phyloP scores from a whole-genome alignment of 179 eudicot species.

The Gypsophila paniculata region DNA sequence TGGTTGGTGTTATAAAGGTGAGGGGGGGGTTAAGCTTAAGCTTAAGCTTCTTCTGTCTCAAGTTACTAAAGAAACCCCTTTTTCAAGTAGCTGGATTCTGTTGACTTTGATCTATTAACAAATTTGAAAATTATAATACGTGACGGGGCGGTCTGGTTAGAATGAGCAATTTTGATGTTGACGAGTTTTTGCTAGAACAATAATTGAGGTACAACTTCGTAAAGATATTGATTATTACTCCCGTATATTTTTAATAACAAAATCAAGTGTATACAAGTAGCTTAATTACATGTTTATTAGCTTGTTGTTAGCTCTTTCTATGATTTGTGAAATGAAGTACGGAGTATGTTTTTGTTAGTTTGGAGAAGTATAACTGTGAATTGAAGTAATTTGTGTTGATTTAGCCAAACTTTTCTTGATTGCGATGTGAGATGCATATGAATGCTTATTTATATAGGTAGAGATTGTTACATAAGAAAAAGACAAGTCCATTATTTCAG shows the following conservation, averaged over 20 bases:
- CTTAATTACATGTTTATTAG: not conserved
- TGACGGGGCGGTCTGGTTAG: not conserved
- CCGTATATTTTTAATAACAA: not conserved
- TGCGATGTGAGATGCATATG: not conserved
- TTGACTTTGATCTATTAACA: not conserved
- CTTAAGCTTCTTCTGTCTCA: not conserved
- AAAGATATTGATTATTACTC: not conserved
- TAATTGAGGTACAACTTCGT: not conserved
- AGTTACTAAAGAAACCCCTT: slow-evolving; percentile 1
- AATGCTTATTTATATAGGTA: slow-evolving; percentile 5
- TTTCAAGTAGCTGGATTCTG: slow-evolving; percentile 11
- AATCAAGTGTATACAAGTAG: not conserved
- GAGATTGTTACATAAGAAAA: not conserved
- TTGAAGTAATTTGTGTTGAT: not conserved
- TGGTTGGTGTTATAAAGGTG: slow-evolving; percentile 10
- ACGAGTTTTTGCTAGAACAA: not conserved
- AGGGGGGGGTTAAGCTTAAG: not conserved
- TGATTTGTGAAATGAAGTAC: no score
- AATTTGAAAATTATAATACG: not conserved
- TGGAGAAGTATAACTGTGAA: no score
- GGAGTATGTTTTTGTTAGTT: no score
- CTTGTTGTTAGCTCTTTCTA: not conserved
- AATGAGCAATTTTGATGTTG: not conserved
- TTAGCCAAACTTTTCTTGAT: not conserved
- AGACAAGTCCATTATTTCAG: slow-evolving; percentile 2